Evolutionary conservation across 176 grass and related monocot species (phyloP).

Genomic region (Hordeum vulgare): MorexV3_pseudomolecules_assembly NC_058523.1:16456467-16456966

Average conservation of each 20-base stretch:
- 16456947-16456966: conserved; percentile 57
- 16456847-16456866: conserved; percentile 41
- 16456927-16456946: conserved; percentile 56
- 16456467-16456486: conserved; percentile 31
- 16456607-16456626: too few relatives aligned
- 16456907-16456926: conserved; percentile 59
- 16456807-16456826: conserved; percentile 50
- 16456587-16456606: too few relatives aligned
- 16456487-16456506: conserved; percentile 44
- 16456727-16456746: conserved; percentile 59
- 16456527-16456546: conserved; percentile 50
- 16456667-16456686: neutral
- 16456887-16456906: conserved; percentile 31
- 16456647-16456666: too few relatives aligned
- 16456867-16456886: conserved; percentile 44
- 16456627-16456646: neutral
- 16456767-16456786: conserved; percentile 61
- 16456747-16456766: conserved; percentile 44
- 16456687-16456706: conserved; percentile 45
- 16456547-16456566: conserved; percentile 41
- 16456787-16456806: conserved; percentile 34
- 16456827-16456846: conserved; percentile 53
- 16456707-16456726: conserved; percentile 68
- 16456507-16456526: conserved; percentile 61
- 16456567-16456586: neutral